A percentile compares a stretch with the other conserved stretches of the same genome.
Evolutionary conservation across 495 filamentous ascomycete species (phyloP).

Genomic region (Pyronema domesticum): DNA sequence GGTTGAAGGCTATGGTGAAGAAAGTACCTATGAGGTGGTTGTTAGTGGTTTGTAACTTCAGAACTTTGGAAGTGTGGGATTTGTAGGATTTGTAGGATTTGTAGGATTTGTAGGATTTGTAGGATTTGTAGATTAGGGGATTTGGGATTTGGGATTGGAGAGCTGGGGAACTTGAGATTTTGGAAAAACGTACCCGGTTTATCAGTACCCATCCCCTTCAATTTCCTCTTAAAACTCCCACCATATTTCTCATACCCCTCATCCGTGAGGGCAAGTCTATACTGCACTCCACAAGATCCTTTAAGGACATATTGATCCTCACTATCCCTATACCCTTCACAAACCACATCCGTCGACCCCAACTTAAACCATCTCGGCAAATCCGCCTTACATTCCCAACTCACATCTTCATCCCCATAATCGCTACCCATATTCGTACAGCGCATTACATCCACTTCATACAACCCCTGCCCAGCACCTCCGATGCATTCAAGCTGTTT

Average conservation of each 20-base stretch:
- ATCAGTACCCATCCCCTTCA: neutral
- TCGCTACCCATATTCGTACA: constrained; percentile 66
- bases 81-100: too few species aligned
- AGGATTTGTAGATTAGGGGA: too few species aligned
- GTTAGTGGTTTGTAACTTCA: too few species aligned
- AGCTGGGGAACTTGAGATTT: too few species aligned
- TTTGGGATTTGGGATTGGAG: too few species aligned
- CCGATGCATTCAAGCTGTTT: constrained; percentile 38
- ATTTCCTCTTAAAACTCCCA: constrained; percentile 13
- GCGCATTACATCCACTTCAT: constrained; percentile 63
- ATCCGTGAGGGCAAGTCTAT: constrained; percentile 63
- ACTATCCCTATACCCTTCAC: constrained; percentile 64
- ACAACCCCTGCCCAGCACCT: constrained; percentile 30
- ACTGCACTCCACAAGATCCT: constrained; percentile 74
- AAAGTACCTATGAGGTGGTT: too few species aligned
- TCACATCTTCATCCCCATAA: constrained; percentile 46
- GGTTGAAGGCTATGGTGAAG: constrained; percentile 21
- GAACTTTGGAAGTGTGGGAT: too few species aligned
- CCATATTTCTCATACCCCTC: constrained; percentile 58
- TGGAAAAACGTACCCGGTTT: too few species aligned
- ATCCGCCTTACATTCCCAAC: constrained; percentile 74
- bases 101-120: too few species aligned
- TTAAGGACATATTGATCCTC: constrained; percentile 72
- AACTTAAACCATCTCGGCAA: constrained; percentile 75
- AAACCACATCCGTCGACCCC: constrained; percentile 76